A percentile compares a stretch with the other conserved stretches of the same genome.
These are phyloP conservation scores for Obelidium mucronatum DNA, from an alignment of 192 early-diverging fungal genomes.

Conservation along the genomic window DNA sequence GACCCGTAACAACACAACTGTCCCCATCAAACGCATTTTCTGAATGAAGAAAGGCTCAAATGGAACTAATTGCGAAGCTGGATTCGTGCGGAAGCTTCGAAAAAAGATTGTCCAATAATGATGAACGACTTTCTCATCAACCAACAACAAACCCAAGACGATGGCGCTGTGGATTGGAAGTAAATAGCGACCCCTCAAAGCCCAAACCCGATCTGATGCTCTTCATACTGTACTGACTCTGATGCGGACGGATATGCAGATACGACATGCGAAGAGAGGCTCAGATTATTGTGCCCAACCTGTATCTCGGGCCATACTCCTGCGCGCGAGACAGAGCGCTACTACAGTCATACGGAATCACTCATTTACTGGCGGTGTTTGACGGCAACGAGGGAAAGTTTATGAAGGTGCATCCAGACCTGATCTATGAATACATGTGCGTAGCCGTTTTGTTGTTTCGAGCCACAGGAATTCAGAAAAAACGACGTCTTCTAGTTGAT, in stretches of 20 bases:
- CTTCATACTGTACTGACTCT: not conserved
- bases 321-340: conserved; percentile 65
- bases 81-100: not conserved
- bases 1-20: too few relatives aligned
- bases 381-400: conserved; percentile 73
- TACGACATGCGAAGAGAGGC: conserved; percentile 85
- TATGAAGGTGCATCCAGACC: conserved; percentile 61
- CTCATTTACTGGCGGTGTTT: conserved; percentile 80
- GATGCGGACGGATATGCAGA: too few relatives aligned
- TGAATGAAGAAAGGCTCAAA: too few relatives aligned
- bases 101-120: not conserved
- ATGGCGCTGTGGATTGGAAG: not conserved
- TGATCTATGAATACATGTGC: conserved; percentile 71
- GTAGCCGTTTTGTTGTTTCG: too few relatives aligned
- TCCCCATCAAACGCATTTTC: too few relatives aligned
- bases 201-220: not conserved
- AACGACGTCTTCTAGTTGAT: too few relatives aligned
- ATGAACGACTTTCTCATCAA: not conserved
- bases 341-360: conserved; percentile 65
- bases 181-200: not conserved
- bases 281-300: conserved; percentile 75
- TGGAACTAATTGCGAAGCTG: too few relatives aligned
- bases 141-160: not conserved
- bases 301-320: conserved; percentile 84
- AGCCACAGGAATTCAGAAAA: too few relatives aligned